Conservation (phyloP, 2,329 filamentous ascomycete genomes). For the Phoma sp. region DNA sequence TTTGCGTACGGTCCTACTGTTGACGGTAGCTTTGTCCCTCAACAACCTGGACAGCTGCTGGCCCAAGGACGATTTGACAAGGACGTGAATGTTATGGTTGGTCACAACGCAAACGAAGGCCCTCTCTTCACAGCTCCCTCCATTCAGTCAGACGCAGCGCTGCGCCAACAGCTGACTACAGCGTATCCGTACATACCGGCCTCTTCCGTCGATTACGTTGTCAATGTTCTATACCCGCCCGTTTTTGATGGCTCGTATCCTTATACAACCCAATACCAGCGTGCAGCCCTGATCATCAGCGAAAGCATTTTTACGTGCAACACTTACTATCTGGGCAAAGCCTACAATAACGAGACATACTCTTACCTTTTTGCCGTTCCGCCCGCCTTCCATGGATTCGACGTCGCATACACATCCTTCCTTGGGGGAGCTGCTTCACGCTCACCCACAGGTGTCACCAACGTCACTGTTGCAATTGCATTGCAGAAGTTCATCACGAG, state of each 20-base stretch:
- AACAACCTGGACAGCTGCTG: constrained; percentile 43
- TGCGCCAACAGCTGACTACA: constrained; percentile 32
- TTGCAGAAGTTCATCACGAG: constrained; percentile 55
- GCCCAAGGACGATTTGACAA: constrained; percentile 47
- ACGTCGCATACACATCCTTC: constrained; percentile 61
- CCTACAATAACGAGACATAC: constrained; percentile 55
- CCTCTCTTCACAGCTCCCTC: constrained; percentile 52
- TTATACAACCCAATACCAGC: constrained; percentile 55
- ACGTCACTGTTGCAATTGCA: constrained; percentile 49
- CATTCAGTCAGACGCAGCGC: constrained; percentile 39
- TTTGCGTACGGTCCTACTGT: constrained; percentile 45
- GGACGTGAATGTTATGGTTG: constrained; percentile 43
- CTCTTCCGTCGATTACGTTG: constrained; percentile 50
- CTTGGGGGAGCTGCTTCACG: constrained; percentile 39
- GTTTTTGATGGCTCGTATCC: constrained; percentile 54
- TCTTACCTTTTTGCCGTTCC: constrained; percentile 61
- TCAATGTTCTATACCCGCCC: constrained; percentile 56
- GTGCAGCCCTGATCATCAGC: constrained; percentile 50
- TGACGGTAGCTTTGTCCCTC: constrained; percentile 43
- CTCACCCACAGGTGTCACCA: constrained; percentile 25
- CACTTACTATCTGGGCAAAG: constrained; percentile 57
- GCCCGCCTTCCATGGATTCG: constrained; percentile 60
- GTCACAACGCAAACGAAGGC: constrained; percentile 55
- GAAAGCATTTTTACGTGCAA: constrained; percentile 60
- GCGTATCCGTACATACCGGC: constrained; percentile 41